phyloP scores from a whole-genome alignment of 768 basidiomycete species.

The Lentinus brumalis region DNA sequence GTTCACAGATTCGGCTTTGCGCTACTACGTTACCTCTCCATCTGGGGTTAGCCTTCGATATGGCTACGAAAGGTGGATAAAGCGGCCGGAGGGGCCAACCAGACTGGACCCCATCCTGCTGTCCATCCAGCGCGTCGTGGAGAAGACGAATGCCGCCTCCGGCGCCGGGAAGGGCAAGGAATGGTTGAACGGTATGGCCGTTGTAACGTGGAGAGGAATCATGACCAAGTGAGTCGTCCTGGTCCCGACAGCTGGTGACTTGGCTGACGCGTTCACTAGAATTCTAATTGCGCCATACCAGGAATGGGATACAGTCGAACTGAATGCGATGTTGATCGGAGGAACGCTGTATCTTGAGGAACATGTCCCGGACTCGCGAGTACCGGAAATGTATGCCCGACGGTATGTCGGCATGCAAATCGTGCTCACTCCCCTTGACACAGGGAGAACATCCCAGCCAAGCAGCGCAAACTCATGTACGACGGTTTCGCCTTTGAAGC shows the following conservation, averaged over 20 bases:
- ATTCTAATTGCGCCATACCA: constrained; percentile 83
- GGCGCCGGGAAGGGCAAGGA: constrained; percentile 17
- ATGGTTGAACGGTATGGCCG: constrained; percentile 46
- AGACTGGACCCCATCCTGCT: constrained; percentile 68
- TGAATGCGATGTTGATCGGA: constrained; percentile 78
- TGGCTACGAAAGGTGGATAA: constrained; percentile 74
- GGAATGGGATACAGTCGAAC: constrained; percentile 72
- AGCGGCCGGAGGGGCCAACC: constrained; percentile 61
- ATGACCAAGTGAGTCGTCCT: constrained; percentile 67
- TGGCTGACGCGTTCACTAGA: constrained; percentile 45
- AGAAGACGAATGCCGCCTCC: constrained; percentile 27
- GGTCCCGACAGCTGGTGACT: not conserved
- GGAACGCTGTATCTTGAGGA: constrained; percentile 77
- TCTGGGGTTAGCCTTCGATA: constrained; percentile 59
- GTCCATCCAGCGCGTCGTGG: constrained; percentile 50
- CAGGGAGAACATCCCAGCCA: constrained; percentile 65
- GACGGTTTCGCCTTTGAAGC: constrained; percentile 92
- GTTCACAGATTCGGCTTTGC: constrained; percentile 69
- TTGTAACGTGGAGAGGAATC: constrained; percentile 77
- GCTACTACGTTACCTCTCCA: constrained; percentile 72
- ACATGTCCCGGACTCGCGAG: constrained; percentile 55
- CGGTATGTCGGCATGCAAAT: no score
- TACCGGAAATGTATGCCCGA: constrained; percentile 30
- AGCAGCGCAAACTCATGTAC: constrained; percentile 65
- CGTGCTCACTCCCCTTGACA: not conserved